Evolutionary conservation across 441 rosid species (phyloP).

Genomic region (Sinapis alba): DNA sequence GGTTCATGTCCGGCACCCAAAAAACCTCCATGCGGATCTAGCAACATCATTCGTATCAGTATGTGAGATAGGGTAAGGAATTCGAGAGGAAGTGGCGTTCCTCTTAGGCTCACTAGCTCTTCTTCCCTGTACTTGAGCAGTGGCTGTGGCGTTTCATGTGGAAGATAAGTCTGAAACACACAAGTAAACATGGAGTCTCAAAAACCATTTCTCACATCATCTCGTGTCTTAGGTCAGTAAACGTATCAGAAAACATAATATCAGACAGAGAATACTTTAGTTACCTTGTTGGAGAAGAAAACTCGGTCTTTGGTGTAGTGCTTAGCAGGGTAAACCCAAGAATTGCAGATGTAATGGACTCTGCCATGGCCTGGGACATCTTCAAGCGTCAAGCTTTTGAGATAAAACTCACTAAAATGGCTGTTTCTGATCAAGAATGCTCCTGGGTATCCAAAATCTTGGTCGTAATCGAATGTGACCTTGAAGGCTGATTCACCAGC

Average conservation of each 20-base stretch:
- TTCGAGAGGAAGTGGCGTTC: too few relatives aligned
- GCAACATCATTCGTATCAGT: too few relatives aligned
- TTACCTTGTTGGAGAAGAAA: constrained; percentile 84
- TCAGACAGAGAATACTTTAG: neutral
- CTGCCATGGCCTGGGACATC: constrained; percentile 70
- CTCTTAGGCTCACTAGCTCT: constrained; percentile 64
- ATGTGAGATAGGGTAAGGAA: too few relatives aligned
- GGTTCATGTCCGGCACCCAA: too few relatives aligned
- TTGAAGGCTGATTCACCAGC: constrained; percentile 70
- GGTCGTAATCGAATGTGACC: constrained; percentile 63
- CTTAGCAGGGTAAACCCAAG: constrained; percentile 80
- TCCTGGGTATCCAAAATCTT: constrained; percentile 66
- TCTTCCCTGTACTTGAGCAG: constrained; percentile 62
- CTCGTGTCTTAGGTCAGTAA: neutral
- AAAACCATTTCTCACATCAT: neutral
- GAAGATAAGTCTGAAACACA: constrained; percentile 62
- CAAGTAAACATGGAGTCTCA: neutral
- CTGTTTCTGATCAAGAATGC: constrained; percentile 61
- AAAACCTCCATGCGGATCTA: too few relatives aligned
- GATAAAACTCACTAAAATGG: constrained; percentile 70
- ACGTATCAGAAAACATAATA: neutral
- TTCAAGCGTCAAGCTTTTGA: constrained; percentile 70
- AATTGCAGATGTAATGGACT: constrained; percentile 73
- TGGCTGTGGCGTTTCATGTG: constrained; percentile 57
- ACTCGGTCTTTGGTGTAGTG: constrained; percentile 54